phyloP scores from a whole-genome alignment of 2,329 filamentous ascomycete species.

The Tolypocladium ovalisporum region DNA sequence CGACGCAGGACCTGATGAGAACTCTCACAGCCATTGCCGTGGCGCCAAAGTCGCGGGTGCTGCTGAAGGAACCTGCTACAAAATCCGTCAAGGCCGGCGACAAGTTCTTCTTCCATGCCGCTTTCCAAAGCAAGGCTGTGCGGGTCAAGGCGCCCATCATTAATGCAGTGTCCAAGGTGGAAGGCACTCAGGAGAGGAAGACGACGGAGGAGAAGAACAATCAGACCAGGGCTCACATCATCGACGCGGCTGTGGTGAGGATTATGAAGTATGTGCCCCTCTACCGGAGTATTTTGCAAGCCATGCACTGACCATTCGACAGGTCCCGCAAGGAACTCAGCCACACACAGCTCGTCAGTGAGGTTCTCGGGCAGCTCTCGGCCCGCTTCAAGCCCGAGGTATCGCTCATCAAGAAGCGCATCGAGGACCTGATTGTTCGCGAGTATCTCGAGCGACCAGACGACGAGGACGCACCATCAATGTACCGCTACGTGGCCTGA shows the following conservation, averaged over 20 bases:
- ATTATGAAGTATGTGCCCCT: constrained; percentile 71
- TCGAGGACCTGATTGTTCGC: constrained; percentile 64
- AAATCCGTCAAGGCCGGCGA: constrained; percentile 71
- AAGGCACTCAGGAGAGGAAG: constrained; percentile 58
- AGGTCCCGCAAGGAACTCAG: constrained; percentile 60
- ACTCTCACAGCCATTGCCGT: constrained; percentile 75
- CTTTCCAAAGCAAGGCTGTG: constrained; percentile 71
- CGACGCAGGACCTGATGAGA: constrained; percentile 59
- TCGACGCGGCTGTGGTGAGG: constrained; percentile 67
- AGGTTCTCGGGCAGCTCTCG: constrained; percentile 60
- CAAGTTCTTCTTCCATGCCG: constrained; percentile 69
- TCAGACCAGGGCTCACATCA: constrained; percentile 56
- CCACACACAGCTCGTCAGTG: constrained; percentile 58
- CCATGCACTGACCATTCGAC: constrained; percentile 17
- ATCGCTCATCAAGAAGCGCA: constrained; percentile 68
- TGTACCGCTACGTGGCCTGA: constrained; percentile 64
- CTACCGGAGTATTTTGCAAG: not conserved
- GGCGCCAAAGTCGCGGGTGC: constrained; percentile 69
- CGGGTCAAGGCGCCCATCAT: constrained; percentile 87
- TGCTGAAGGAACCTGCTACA: constrained; percentile 69
- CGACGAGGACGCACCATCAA: constrained; percentile 52
- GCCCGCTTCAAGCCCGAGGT: constrained; percentile 67
- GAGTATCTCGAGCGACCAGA: constrained; percentile 66
- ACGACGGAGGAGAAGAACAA: constrained; percentile 68
- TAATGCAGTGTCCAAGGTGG: constrained; percentile 71